Evolutionary conservation across 2,329 filamentous ascomycete species (phyloP).

Genomic region (Aspergillus aculeatinus): DNA sequence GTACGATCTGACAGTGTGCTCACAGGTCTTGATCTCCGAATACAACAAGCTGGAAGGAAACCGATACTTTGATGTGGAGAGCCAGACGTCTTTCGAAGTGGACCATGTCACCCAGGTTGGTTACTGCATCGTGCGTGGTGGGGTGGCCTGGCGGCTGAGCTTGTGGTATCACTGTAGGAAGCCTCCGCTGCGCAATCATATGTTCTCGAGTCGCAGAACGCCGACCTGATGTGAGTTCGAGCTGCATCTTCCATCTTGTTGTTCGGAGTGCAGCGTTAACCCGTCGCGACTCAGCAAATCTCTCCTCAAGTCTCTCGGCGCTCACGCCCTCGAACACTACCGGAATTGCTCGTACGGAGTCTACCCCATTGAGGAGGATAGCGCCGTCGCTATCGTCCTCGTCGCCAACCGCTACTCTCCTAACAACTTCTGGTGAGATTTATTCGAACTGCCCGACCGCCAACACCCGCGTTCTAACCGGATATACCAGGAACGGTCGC

Average conservation of each 20-base stretch:
- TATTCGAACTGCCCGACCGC: too few species aligned
- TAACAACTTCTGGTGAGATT: constrained; percentile 84
- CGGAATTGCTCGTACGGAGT: constrained; percentile 76
- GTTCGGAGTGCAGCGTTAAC: background rate
- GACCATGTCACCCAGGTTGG: constrained; percentile 75
- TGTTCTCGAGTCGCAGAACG: constrained; percentile 71
- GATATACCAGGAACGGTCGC: constrained; percentile 75
- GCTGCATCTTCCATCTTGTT: background rate
- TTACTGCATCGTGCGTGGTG: background rate
- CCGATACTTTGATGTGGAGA: constrained; percentile 87
- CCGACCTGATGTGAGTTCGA: constrained; percentile 72
- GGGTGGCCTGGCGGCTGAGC: background rate
- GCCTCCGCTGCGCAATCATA: constrained; percentile 80
- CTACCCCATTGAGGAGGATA: constrained; percentile 75
- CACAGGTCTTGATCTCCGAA: constrained; percentile 72
- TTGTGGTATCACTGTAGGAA: constrained; percentile 55
- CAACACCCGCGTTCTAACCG: background rate
- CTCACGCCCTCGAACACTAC: constrained; percentile 86
- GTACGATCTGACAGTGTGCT: background rate
- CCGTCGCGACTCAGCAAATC: constrained; percentile 63
- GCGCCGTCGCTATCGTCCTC: constrained; percentile 74
- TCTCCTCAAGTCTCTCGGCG: constrained; percentile 71
- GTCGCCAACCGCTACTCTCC: constrained; percentile 97
- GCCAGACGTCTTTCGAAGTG: constrained; percentile 82
- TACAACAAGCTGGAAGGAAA: constrained; percentile 79